A percentile compares a stretch with the other conserved stretches of the same genome.
Conservation (phyloP, 2,329 filamentous ascomycete genomes). For the Furcasterigmium sp. region DNA sequence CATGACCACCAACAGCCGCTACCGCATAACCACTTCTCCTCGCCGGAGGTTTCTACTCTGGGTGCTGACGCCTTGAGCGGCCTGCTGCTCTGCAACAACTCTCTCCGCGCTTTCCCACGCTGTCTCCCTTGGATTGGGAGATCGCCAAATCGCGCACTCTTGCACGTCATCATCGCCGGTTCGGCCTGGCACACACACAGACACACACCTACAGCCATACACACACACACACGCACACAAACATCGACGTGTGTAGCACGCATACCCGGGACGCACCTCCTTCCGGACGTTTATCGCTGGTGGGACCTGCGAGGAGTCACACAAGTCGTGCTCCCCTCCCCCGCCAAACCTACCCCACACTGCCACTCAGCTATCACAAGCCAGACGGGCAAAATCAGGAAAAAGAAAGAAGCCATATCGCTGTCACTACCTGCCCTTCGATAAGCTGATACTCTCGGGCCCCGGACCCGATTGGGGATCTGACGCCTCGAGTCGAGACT, state of each 20-base stretch:
- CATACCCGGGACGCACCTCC: constrained; percentile 1
- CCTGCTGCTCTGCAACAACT: too few relatives aligned
- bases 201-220: background rate
- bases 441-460: background rate
- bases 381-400: background rate
- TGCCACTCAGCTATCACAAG: background rate
- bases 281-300: constrained; percentile 4
- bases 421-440: background rate
- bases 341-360: constrained; percentile 2
- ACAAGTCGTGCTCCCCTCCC: constrained; percentile 1
- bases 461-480: background rate
- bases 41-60: constrained; percentile 33
- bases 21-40: constrained; percentile 31
- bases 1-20: constrained; percentile 30
- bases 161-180: constrained; percentile 1
- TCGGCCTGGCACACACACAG: constrained; percentile 1
- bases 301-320: constrained; percentile 3
- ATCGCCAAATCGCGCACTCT: background rate
- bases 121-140: constrained; percentile 1
- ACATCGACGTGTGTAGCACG: too few relatives aligned
- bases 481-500: background rate
- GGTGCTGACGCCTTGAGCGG: constrained; percentile 31
- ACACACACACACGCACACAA: background rate
- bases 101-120: background rate
- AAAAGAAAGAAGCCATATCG: background rate